Conservation (phyloP, 2,329 filamentous ascomycete genomes). For the Arthroderma uncinatum region DNA sequence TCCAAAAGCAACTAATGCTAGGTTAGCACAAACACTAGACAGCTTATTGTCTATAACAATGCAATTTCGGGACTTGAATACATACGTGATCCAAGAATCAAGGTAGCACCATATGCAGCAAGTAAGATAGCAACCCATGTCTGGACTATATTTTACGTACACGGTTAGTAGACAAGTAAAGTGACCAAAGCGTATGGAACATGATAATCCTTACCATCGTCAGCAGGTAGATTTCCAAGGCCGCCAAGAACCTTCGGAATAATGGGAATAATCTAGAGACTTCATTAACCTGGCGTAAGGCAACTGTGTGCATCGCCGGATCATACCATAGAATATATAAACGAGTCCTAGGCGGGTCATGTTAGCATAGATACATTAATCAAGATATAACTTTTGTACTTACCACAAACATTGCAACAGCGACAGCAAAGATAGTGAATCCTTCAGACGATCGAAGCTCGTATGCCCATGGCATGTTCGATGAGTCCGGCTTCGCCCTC, state of each 20-base stretch:
- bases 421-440: conserved; percentile 5
- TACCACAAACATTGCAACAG: conserved; percentile 7
- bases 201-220: background rate
- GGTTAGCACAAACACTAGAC: conserved; percentile 1
- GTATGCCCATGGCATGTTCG: conserved; percentile 1
- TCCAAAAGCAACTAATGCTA: conserved; percentile 20
- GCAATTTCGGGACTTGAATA: background rate
- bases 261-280: conserved; percentile 2
- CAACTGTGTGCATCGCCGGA: background rate
- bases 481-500: background rate
- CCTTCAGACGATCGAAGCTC: conserved; percentile 4
- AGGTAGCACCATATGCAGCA: conserved; percentile 9
- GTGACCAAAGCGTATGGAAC: background rate
- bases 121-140: conserved; percentile 13
- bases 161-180: background rate
- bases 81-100: conserved; percentile 11
- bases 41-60: too few species aligned
- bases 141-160: conserved; percentile 6
- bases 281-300: background rate
- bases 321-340: conserved; percentile 7
- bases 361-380: too few species aligned
- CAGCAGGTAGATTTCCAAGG: background rate
- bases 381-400: background rate
- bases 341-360: background rate
- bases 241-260: conserved; percentile 2